These are phyloP conservation scores for Globisporangium spinosum DNA, from an alignment of 352 stramenopile species.

Conservation along the genomic window DNA sequence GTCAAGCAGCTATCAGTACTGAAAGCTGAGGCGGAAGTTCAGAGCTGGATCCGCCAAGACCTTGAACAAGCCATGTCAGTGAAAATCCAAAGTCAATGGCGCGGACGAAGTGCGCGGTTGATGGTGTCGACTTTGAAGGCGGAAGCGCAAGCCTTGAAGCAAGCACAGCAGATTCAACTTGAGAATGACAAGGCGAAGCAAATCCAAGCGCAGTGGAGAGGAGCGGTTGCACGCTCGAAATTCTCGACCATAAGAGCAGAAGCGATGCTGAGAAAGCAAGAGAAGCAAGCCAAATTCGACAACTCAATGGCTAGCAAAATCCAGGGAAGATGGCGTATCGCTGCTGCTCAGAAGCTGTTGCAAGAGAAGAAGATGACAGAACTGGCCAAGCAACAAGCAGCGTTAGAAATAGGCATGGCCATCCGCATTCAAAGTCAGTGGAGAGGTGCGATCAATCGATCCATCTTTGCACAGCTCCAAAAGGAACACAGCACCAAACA, in stretches of 20 bases:
- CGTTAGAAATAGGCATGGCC: slow-evolving; percentile 20
- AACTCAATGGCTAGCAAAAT: slow-evolving; percentile 26
- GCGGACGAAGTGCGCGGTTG: slow-evolving; percentile 18
- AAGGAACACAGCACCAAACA: neutral
- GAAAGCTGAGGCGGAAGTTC: slow-evolving; percentile 16
- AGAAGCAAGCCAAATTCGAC: slow-evolving; percentile 13
- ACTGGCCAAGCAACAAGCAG: neutral
- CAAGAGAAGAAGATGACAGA: slow-evolving; percentile 5
- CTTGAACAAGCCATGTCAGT: slow-evolving; percentile 24
- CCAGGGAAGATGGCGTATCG: slow-evolving; percentile 32
- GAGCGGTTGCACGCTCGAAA: slow-evolving; percentile 5
- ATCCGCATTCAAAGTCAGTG: slow-evolving; percentile 11
- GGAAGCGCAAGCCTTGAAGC: slow-evolving; percentile 2
- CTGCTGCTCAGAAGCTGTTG: neutral
- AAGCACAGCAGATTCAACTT: slow-evolving; percentile 1
- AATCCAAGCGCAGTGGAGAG: slow-evolving; percentile 19
- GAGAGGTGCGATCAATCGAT: neutral
- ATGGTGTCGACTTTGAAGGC: slow-evolving; percentile 15
- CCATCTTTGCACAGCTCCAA: neutral
- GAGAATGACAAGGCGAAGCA: slow-evolving; percentile 3
- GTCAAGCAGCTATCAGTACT: slow-evolving; percentile 13
- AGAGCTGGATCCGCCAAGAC: slow-evolving; percentile 18
- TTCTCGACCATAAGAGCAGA: slow-evolving; percentile 5
- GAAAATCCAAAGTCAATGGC: slow-evolving; percentile 38
- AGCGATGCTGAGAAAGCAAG: slow-evolving; percentile 19